Base-by-base conservation (phyloP, 2,329 filamentous ascomycete species). In the Sclerotinia subarctica region DNA sequence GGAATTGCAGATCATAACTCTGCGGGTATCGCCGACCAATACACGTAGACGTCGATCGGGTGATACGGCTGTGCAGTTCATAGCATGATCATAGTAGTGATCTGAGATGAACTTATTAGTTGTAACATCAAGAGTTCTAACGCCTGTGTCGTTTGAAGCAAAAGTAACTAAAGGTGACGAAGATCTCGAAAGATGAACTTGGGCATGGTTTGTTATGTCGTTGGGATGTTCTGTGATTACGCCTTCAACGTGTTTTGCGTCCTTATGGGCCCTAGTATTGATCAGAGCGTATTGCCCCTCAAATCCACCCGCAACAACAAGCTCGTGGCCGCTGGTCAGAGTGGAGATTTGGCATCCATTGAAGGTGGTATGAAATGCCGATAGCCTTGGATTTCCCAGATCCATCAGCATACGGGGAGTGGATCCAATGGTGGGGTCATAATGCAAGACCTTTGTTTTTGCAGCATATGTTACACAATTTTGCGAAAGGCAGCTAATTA, bases 11-110 rank as follows among this genome's bases (percentile, higher is more conserved):
- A 94, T 90, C 62, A 89, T 80, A 0, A 89, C 86, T 51, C 90
- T 83, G 68, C 82, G 80, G 69, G 83, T 82, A 74, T 94, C 92
- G 58, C 91, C 91, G 0, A 93, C 91, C 70, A 93, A 83, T 21
- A 88, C 86, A 60, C 91, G 88, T 72, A 94, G 81, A 3, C 90
- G 86, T 66, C 86, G 83, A 75, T 93, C 88, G 0, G 91, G 88
- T 0, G 90, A 92, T 1, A 90, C 82, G 1, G 90, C 88, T 0
- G 89, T 86, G 79, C 90, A 92, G 78, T 94, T 94, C 69, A 93
- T 82, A 3, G 90, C 82, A 72, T 85, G 84, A 0, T 82, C 78
- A 76, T 89, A 92, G 57, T 77, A 79, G 70, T 83, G 81, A 44
- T 84, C 79, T 49, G 83, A 80, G 6, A 86, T 79, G 70, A 91